Conservation (phyloP, 2,329 filamentous ascomycete genomes). For the Thielaviopsis populi region DNA sequence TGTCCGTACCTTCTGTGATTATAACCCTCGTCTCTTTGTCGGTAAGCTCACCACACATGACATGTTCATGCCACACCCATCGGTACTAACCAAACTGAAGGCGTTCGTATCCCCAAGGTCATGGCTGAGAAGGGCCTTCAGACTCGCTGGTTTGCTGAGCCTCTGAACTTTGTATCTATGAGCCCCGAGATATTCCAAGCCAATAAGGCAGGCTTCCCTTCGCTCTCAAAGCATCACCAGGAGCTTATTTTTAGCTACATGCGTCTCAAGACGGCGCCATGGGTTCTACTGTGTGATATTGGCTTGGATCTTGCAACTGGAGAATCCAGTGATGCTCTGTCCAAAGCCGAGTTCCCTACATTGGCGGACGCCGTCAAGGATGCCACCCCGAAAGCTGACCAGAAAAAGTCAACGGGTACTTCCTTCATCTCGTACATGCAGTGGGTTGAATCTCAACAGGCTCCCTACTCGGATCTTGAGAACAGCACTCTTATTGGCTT, state of each 20-base stretch:
- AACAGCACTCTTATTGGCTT: conserved; percentile 38
- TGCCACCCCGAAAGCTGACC: conserved; percentile 19
- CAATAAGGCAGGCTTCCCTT: conserved; percentile 47
- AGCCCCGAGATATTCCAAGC: conserved; percentile 38
- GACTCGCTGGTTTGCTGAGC: conserved; percentile 54
- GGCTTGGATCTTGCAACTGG: conserved; percentile 31
- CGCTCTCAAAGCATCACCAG: conserved; percentile 47
- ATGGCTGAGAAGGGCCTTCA: conserved; percentile 47
- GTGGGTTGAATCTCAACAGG: conserved; percentile 71
- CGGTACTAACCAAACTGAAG: conserved; percentile 9
- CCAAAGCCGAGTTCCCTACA: conserved; percentile 49
- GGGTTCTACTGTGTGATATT: conserved; percentile 47
- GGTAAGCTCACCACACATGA: conserved; percentile 42
- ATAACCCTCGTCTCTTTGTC: conserved; percentile 64
- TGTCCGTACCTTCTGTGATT: conserved; percentile 72
- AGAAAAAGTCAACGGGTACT: conserved; percentile 23
- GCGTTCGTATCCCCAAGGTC: conserved; percentile 34
- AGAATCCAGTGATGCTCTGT: conserved; percentile 20
- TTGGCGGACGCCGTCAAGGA: conserved; percentile 47
- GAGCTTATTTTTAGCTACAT: conserved; percentile 46
- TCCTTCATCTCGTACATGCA: conserved; percentile 63
- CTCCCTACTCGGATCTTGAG: conserved; percentile 39
- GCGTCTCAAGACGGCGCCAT: conserved; percentile 47
- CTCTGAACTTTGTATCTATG: conserved; percentile 46
- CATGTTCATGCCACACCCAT: not conserved